A percentile compares a stretch with the other conserved stretches of the same genome.
phyloP scores from a whole-genome alignment of 371 early-diverging fungal species.

The Syncephalis plumigaleata region DNA sequence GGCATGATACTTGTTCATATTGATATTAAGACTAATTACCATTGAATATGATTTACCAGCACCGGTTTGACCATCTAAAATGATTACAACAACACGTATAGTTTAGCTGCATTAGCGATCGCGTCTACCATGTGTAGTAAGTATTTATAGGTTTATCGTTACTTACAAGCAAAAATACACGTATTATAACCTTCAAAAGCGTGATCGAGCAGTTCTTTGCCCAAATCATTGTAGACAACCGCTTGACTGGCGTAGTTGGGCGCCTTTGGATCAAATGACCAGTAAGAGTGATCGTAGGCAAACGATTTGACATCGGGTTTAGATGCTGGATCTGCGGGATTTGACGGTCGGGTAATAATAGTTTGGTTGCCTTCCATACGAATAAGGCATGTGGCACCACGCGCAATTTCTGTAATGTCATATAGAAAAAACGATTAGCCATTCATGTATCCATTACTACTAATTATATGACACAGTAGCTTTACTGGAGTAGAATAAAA shows the following conservation, averaged over 20 bases:
- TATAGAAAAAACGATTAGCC: not conserved
- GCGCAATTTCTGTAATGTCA: conserved; percentile 27
- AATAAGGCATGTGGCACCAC: conserved; percentile 37
- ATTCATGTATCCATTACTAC: too few species aligned
- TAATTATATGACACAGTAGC: too few species aligned
- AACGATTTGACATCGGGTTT: conserved; percentile 28
- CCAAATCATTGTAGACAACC: conserved; percentile 54
- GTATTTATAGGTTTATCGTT: too few species aligned
- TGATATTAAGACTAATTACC: conserved; percentile 40
- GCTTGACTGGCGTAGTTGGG: conserved; percentile 59
- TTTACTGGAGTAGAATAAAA: too few species aligned
- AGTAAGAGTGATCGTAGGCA: conserved; percentile 72
- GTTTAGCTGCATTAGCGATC: too few species aligned
- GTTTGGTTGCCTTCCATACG: conserved; percentile 56
- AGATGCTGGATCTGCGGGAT: conserved; percentile 8
- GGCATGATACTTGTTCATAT: not conserved
- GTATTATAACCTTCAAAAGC: conserved; percentile 78
- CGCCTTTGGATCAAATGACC: conserved; percentile 51
- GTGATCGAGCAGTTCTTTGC: conserved; percentile 61
- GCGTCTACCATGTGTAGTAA: too few species aligned
- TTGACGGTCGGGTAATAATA: conserved; percentile 33
- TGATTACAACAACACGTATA: not conserved
- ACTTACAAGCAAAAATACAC: conserved; percentile 71
- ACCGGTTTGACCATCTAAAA: conserved; percentile 71
- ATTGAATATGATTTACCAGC: conserved; percentile 72